A percentile compares a stretch with the other conserved stretches of the same genome.
Evolutionary conservation across 768 basidiomycete genomes (phyloP).

Genomic region (Suillus spraguei): DNA sequence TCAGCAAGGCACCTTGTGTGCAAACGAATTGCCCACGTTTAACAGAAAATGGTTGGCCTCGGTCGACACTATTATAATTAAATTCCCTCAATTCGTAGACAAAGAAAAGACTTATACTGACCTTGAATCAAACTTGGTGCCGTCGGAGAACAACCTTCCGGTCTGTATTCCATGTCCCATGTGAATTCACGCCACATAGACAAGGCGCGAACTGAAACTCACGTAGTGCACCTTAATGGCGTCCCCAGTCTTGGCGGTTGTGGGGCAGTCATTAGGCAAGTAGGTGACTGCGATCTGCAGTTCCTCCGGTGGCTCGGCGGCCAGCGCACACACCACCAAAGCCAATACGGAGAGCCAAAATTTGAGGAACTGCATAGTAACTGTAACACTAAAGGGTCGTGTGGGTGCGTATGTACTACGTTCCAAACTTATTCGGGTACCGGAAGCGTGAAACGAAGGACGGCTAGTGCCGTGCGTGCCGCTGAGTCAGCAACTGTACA

Average conservation of each 20-base stretch:
- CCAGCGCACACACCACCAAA: slow-evolving; percentile 49
- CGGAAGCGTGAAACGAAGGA: slow-evolving; percentile 6
- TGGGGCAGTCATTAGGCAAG: slow-evolving; percentile 56
- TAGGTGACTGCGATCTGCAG: slow-evolving; percentile 65
- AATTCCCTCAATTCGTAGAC: neutral
- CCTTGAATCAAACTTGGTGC: slow-evolving; percentile 91
- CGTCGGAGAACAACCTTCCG: slow-evolving; percentile 74
- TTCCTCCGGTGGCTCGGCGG: slow-evolving; percentile 51
- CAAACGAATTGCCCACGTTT: slow-evolving; percentile 55
- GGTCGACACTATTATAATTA: slow-evolving; percentile 56
- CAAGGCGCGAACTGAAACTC: slow-evolving; percentile 25
- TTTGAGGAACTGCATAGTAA: slow-evolving; percentile 57
- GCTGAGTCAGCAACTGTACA: slow-evolving; percentile 47
- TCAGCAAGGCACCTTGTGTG: neutral
- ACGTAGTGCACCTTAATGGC: slow-evolving; percentile 79
- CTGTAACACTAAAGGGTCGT: neutral
- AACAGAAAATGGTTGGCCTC: slow-evolving; percentile 73
- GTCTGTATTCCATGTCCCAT: slow-evolving; percentile 48
- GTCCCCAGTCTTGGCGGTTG: slow-evolving; percentile 63
- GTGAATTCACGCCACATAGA: slow-evolving; percentile 9
- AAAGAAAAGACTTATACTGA: slow-evolving; percentile 31
- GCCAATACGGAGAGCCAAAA: slow-evolving; percentile 49
- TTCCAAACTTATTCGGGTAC: neutral
- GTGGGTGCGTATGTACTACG: neutral
- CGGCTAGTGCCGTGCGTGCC: slow-evolving; percentile 12